Percentiles rank a stretch among this genome's conserved stretches.
Conservation (phyloP, 2,329 filamentous ascomycete genomes). For the Aureobasidium sp. region DNA sequence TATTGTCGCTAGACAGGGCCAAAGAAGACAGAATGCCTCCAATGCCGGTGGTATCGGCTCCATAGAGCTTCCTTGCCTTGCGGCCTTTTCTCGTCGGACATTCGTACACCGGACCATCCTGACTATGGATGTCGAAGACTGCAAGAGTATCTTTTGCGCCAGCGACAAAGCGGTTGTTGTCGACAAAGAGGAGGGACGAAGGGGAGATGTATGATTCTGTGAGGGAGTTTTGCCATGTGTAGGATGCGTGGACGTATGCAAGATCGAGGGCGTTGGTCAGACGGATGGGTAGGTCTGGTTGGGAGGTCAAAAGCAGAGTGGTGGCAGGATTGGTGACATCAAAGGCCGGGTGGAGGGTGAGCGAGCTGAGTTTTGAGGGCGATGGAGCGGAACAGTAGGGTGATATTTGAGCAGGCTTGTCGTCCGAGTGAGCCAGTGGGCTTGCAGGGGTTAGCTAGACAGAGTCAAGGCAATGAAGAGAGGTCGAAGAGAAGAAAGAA, state of each 20-base stretch:
- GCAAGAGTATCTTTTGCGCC: conserved; percentile 49
- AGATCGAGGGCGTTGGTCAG: conserved; percentile 49
- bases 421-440: conserved; percentile 22
- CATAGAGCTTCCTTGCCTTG: conserved; percentile 33
- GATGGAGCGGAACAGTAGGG: conserved; percentile 4
- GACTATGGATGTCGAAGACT: conserved; percentile 48
- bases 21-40: conserved; percentile 51
- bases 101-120: conserved; percentile 40
- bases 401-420: not conserved
- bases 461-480: not conserved
- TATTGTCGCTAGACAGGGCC: conserved; percentile 37
- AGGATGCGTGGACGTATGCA: conserved; percentile 40
- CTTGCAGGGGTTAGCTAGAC: conserved; percentile 43
- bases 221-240: conserved; percentile 47
- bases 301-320: conserved; percentile 46
- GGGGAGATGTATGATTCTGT: conserved; percentile 53
- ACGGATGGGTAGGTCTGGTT: conserved; percentile 49
- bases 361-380: conserved; percentile 38
- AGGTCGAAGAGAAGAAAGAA: not conserved
- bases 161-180: conserved; percentile 49
- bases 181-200: conserved; percentile 47
- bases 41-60: conserved; percentile 42
- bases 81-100: conserved; percentile 41
- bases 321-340: conserved; percentile 44
- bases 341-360: conserved; percentile 50